Evolutionary conservation across 106 monocot genomes (phyloP).

Genomic region (Dendrobium chrysotoxum): DNA sequence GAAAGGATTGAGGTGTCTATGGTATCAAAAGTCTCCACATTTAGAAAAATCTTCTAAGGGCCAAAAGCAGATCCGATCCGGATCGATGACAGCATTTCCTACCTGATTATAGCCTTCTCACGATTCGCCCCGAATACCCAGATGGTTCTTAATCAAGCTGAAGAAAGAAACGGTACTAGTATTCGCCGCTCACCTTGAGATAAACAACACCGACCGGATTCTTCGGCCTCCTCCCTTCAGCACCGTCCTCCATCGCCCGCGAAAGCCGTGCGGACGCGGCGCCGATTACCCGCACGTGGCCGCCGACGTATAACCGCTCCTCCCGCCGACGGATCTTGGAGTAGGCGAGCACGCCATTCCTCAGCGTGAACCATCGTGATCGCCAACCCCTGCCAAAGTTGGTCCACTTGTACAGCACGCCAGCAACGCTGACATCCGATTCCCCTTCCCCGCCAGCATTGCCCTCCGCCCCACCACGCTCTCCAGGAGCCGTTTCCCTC

Average conservation of each 20-base stretch:
- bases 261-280: constrained; percentile 15
- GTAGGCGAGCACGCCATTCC: constrained; percentile 18
- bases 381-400: constrained; percentile 18
- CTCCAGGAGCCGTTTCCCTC: background rate
- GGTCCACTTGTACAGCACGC: constrained; percentile 64
- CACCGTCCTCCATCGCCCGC: background rate
- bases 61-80: constrained; percentile 7
- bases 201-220: constrained; percentile 32
- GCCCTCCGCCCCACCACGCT: constrained; percentile 4
- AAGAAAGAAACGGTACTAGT: background rate
- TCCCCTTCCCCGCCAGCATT: background rate
- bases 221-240: background rate
- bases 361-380: constrained; percentile 15
- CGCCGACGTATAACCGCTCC: constrained; percentile 39
- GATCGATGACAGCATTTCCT: background rate
- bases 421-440: constrained; percentile 28
- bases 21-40: background rate
- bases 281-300: constrained; percentile 52
- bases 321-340: constrained; percentile 52
- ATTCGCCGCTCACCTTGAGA: constrained; percentile 36
- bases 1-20: background rate
- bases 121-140: background rate
- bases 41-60: constrained; percentile 7
- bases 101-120: constrained; percentile 4
- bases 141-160: background rate